These are phyloP conservation scores for Cicer yamashitae DNA, from an alignment of 306 rosid genomes.

Conservation along the genomic window DNA sequence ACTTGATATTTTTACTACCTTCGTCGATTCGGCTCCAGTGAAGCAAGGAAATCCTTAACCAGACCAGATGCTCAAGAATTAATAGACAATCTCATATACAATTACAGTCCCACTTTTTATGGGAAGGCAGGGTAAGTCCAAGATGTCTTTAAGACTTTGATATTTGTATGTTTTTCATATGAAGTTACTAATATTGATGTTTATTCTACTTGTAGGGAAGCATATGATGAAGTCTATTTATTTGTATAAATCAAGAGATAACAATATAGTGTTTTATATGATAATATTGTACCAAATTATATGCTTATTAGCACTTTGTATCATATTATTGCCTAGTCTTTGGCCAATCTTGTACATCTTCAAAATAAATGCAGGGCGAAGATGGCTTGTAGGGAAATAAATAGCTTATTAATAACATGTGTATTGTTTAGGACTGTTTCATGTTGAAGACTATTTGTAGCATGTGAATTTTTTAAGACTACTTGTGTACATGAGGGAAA, in stretches of 20 bases:
- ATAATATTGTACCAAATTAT: too few species aligned
- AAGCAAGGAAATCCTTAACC: conserved; percentile 81
- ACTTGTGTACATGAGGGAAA: too few species aligned
- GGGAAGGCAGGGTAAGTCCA: conserved; percentile 81
- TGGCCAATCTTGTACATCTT: too few species aligned
- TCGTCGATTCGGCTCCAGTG: conserved; percentile 53
- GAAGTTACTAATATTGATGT: conserved; percentile 25
- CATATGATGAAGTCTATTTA: conserved; percentile 85
- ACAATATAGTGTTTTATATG: too few species aligned
- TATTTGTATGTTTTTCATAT: neutral
- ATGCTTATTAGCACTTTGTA: too few species aligned
- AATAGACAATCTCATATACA: conserved; percentile 79
- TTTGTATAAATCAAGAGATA: conserved; percentile 42
- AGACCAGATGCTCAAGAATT: conserved; percentile 66
- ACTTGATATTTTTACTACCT: conserved; percentile 17
- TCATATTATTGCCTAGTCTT: too few species aligned
- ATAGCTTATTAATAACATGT: neutral
- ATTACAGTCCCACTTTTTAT: conserved; percentile 71
- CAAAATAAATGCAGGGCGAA: too few species aligned
- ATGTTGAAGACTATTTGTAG: neutral
- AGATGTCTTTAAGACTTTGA: neutral
- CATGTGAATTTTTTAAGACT: too few species aligned
- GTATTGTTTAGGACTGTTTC: neutral
- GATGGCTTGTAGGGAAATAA: neutral
- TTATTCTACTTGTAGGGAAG: conserved; percentile 59